Conservation (phyloP, 2,329 filamentous ascomycete species). For the Cordyceps pruinosa region DNA sequence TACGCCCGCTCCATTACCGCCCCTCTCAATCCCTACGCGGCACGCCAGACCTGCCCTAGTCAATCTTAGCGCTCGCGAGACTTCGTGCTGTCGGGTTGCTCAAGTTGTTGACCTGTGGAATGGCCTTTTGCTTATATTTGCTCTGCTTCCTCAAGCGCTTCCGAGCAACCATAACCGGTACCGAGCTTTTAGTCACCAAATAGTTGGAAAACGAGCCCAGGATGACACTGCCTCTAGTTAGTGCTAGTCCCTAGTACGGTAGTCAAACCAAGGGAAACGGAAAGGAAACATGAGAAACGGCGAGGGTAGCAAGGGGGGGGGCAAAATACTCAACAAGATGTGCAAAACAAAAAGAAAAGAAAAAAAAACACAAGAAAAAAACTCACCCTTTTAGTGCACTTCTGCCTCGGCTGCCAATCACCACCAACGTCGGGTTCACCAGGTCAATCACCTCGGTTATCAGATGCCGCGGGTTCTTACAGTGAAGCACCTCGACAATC, state of each 20-base stretch:
- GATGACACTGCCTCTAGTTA: conserved; percentile 58
- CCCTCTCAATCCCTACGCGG: background rate
- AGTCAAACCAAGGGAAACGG: no score
- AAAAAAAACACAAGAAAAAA: background rate
- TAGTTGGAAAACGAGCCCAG: conserved; percentile 97
- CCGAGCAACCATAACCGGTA: conserved; percentile 95
- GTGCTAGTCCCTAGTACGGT: background rate
- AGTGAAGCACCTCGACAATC: conserved; percentile 93
- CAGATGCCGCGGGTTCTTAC: conserved; percentile 94
- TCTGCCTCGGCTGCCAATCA: conserved; percentile 83
- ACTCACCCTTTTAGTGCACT: conserved; percentile 88
- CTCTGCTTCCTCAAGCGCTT: conserved; percentile 83
- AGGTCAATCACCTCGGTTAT: conserved; percentile 96
- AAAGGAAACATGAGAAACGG: no score
- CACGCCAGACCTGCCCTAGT: conserved; percentile 37
- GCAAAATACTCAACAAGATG: no score
- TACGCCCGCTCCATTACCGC: background rate
- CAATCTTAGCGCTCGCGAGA: conserved; percentile 67
- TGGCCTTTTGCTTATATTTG: conserved; percentile 62
- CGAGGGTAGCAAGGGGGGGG: no score
- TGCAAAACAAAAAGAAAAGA: background rate
- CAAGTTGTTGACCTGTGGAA: conserved; percentile 76
- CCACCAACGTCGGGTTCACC: conserved; percentile 83
- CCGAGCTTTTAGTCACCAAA: conserved; percentile 90
- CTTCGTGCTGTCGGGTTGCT: conserved; percentile 59